Base-by-base conservation (phyloP, 805 yeast species). In the Metschnikowia sp. region DNA sequence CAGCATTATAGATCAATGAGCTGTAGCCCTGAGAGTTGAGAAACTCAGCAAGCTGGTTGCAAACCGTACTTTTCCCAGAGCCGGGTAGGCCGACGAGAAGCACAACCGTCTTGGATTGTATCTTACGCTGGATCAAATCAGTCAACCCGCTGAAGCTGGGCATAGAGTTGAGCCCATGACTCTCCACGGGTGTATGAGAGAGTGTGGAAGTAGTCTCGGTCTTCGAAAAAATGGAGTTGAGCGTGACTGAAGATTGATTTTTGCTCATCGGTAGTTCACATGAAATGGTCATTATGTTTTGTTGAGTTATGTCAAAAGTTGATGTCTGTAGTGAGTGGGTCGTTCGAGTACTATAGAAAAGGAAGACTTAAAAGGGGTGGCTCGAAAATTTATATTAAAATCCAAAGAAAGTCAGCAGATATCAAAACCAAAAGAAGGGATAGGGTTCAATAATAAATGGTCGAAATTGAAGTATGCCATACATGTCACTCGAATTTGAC, bases 21-120 rank as follows among this genome's bases (percentile, higher is more conserved):
- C 44, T 45, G 48, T 46, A 53, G 36, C 49, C 50, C 42, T 39
- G 44, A 13, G 44, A 19, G 22, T 40, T 44, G 32, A 56, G 42
- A 38, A 35, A 58, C n/a, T 54, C 50, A 15, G 59, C 55, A 29
- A 72, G 51, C 54, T 69, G 74, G 37, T 60, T 59, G 48, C 71
- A 62, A 8, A 70, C 52, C 22, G 76, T 70, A 44, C 70, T 64
- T 54, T 72, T 72, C 3, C 76, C 76, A 3, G 66, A 60, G 2
- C 75, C 76, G 0, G 76, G 76, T 42, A 72, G 62, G 1, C 76
- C 76, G 8, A 70, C 71, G 42, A 72, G 52, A 47, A 72, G 54
- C 36, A 69, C 56, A n/a, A 64, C 51, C 32, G 60, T 55, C 46
- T 52, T 61, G 26, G 53, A 45, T 33, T 49, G 49, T 30, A 53